These are phyloP conservation scores for Gonium pectorale DNA, from an alignment of 139 green algal genomes.

Conservation along the genomic window DNA sequence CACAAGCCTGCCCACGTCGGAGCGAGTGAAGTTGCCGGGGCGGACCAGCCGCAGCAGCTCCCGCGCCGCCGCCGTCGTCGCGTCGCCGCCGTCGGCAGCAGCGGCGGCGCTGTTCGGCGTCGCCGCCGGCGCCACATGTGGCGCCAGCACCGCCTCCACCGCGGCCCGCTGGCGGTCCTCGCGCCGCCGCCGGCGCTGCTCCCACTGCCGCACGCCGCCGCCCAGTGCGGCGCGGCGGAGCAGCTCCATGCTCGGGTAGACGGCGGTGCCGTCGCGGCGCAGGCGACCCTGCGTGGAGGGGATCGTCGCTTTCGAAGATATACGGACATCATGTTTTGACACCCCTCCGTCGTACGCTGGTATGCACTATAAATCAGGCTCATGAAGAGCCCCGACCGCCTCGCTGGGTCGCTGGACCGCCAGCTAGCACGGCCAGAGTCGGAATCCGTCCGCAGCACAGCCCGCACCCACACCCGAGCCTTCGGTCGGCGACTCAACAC, in stretches of 20 bases:
- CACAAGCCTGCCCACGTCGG: not conserved
- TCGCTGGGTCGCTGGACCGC: too few relatives aligned
- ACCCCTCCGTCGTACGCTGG: too few relatives aligned
- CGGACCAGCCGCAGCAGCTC: not conserved
- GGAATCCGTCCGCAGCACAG: too few relatives aligned
- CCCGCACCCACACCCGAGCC: too few relatives aligned
- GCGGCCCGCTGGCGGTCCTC: not conserved
- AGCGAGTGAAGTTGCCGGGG: not conserved
- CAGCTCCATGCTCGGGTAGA: conserved; percentile 52
- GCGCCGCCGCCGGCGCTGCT: not conserved
- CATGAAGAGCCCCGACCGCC: too few relatives aligned
- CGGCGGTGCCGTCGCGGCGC: conserved; percentile 57
- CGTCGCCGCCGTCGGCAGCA: not conserved
- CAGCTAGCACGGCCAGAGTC: too few relatives aligned
- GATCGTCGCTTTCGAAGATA: too few relatives aligned
- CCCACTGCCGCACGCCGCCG: conserved; percentile 37
- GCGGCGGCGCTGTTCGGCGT: not conserved
- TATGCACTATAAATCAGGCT: too few relatives aligned
- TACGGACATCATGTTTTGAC: too few relatives aligned
- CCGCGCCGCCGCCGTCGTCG: not conserved
- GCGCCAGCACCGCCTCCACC: conserved; percentile 16
- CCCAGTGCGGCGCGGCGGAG: conserved; percentile 37
- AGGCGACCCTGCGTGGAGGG: too few relatives aligned
- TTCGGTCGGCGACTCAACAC: too few relatives aligned
- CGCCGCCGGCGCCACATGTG: conserved; percentile 21